These are phyloP conservation scores for Mycena crocata DNA, from an alignment of 768 basidiomycete genomes.

Conservation along the genomic window DNA sequence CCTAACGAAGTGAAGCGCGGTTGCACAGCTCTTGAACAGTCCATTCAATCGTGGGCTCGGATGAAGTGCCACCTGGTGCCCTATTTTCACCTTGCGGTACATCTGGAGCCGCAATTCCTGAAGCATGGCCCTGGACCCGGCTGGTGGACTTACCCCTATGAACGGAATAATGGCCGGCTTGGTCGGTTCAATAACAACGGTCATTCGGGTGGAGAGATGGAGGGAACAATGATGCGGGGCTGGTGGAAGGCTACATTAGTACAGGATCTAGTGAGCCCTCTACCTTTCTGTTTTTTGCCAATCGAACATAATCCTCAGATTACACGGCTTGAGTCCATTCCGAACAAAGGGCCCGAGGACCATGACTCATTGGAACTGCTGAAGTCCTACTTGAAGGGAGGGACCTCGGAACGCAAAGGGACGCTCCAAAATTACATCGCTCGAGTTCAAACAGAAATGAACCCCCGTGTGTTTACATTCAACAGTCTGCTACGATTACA, in stretches of 20 bases:
- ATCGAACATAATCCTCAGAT: constrained; percentile 1
- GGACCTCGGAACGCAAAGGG: constrained; percentile 24
- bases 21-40: neutral
- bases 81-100: constrained; percentile 31
- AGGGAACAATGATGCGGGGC: constrained; percentile 35
- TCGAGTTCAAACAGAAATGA: neutral
- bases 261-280: constrained; percentile 23
- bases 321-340: constrained; percentile 9
- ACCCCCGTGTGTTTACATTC: neutral
- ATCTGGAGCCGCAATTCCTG: constrained; percentile 26
- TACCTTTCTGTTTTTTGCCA: neutral
- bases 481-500: neutral
- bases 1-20: constrained; percentile 31
- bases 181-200: constrained; percentile 32
- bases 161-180: constrained; percentile 34
- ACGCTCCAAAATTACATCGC: constrained; percentile 31
- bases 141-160: constrained; percentile 30
- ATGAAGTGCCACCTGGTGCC: constrained; percentile 34
- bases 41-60: constrained; percentile 29
- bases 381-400: constrained; percentile 25
- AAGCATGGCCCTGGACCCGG: constrained; percentile 21
- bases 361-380: constrained; percentile 18
- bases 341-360: constrained; percentile 16
- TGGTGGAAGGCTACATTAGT: constrained; percentile 32
- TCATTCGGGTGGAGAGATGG: constrained; percentile 35